These are phyloP conservation scores for Coccinonectria pachysandricola DNA, from an alignment of 2,329 filamentous ascomycete species.

Conservation along the genomic window DNA sequence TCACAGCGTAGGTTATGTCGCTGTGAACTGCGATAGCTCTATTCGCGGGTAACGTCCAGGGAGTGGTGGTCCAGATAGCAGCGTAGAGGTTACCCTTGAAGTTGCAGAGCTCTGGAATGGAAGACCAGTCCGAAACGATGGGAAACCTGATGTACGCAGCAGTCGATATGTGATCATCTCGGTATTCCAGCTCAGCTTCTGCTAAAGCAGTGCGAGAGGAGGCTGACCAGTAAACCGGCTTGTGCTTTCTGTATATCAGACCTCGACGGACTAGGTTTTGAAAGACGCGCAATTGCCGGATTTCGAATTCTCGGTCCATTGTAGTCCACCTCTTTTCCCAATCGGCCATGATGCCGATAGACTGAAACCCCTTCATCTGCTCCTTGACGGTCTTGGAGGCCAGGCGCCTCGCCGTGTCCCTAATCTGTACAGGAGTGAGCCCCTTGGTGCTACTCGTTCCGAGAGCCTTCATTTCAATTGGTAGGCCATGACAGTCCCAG, in stretches of 20 bases:
- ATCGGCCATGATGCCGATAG: constrained; percentile 70
- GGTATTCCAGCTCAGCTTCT: constrained; percentile 78
- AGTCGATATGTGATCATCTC: constrained; percentile 60
- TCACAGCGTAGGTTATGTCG: constrained; percentile 62
- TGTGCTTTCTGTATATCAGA: constrained; percentile 66
- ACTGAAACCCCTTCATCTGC: constrained; percentile 64
- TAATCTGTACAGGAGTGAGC: constrained; percentile 47
- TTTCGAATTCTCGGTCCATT: constrained; percentile 67
- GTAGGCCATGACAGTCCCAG: constrained; percentile 96
- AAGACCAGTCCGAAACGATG: constrained; percentile 35
- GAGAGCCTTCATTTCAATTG: constrained; percentile 92
- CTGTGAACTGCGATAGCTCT: constrained; percentile 74
- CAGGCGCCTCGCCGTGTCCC: constrained; percentile 52
- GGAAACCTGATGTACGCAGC: constrained; percentile 76
- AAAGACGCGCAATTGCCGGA: constrained; percentile 65
- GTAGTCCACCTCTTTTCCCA: constrained; percentile 71
- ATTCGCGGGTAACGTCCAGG: constrained; percentile 94
- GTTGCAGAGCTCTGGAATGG: constrained; percentile 24
- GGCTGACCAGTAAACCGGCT: constrained; percentile 81
- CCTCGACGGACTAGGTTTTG: constrained; percentile 62
- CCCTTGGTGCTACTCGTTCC: constrained; percentile 37
- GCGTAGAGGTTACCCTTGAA: constrained; percentile 51
- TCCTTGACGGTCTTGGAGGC: constrained; percentile 58
- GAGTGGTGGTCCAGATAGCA: constrained; percentile 98
- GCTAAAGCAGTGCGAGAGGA: constrained; percentile 70